Conservation (phyloP, 1,284 basidiomycete genomes). For the Caloboletus firmus region DNA sequence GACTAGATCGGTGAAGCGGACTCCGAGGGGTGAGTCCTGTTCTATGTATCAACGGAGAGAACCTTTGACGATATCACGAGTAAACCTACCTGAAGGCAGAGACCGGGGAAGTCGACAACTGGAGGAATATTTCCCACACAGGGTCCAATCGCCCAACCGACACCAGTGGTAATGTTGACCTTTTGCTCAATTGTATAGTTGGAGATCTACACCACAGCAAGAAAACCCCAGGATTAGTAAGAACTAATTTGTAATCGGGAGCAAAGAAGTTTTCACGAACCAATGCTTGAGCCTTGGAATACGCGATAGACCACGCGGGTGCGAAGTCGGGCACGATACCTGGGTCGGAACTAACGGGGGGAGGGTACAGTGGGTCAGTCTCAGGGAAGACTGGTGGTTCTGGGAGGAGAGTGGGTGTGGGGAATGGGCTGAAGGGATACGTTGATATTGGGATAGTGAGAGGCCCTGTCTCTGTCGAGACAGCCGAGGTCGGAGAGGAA, state of each 20-base stretch:
- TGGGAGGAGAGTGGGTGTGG: constrained; percentile 31
- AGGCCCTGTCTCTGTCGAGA: constrained; percentile 20
- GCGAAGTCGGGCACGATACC: constrained; percentile 44
- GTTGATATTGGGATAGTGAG: constrained; percentile 29
- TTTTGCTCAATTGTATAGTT: constrained; percentile 43
- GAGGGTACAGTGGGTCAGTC: constrained; percentile 32
- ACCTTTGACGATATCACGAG: not conserved
- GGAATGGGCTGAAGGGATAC: constrained; percentile 30
- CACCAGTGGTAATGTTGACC: constrained; percentile 42
- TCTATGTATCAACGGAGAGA: not conserved
- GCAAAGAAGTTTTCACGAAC: constrained; percentile 21
- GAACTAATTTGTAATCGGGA: too few relatives aligned
- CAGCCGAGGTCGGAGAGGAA: constrained; percentile 6
- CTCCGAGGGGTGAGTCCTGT: constrained; percentile 55
- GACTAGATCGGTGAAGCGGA: constrained; percentile 39
- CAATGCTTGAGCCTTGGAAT: constrained; percentile 38
- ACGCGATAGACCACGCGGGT: constrained; percentile 43
- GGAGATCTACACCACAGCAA: constrained; percentile 28
- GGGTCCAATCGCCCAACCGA: constrained; percentile 40
- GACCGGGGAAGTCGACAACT: constrained; percentile 30
- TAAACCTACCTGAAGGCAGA: constrained; percentile 31
- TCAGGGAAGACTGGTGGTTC: constrained; percentile 32
- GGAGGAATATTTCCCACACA: constrained; percentile 46
- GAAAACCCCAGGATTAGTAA: not conserved
- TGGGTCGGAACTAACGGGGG: constrained; percentile 30